Conservation (phyloP, 495 filamentous ascomycete species). For the Astrothelium subdiscretum region DNA sequence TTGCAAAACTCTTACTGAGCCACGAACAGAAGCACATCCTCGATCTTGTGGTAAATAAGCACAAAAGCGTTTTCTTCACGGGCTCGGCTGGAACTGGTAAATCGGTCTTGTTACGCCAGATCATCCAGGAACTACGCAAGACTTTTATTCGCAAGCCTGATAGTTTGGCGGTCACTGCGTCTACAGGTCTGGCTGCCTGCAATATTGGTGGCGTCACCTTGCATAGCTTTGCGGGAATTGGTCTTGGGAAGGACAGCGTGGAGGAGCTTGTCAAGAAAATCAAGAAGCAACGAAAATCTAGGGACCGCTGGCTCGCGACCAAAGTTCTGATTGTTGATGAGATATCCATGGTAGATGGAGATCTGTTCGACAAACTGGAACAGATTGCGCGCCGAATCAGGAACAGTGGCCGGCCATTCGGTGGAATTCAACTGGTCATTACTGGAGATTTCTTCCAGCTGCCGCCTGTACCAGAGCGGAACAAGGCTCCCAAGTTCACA, state of each 20-base stretch:
- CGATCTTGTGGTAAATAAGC: constrained; percentile 58
- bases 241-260: constrained; percentile 79
- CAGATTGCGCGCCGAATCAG: constrained; percentile 67
- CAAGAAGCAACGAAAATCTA: constrained; percentile 75
- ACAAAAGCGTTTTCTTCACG: constrained; percentile 93
- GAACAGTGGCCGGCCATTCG: constrained; percentile 86
- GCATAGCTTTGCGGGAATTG: constrained; percentile 93
- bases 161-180: constrained; percentile 82
- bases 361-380: constrained; percentile 93
- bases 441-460: constrained; percentile 98
- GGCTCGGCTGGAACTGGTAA: constrained; percentile 97
- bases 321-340: constrained; percentile 86
- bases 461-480: constrained; percentile 78
- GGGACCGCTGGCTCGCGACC: constrained; percentile 75
- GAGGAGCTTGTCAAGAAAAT: constrained; percentile 84
- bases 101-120: constrained; percentile 85
- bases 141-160: constrained; percentile 68
- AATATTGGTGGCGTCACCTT: constrained; percentile 93
- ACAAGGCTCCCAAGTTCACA: constrained; percentile 67
- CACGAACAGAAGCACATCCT: constrained; percentile 78
- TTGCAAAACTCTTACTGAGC: constrained; percentile 60
- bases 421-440: constrained; percentile 89
- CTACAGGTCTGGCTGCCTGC: constrained; percentile 89
- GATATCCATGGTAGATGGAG: constrained; percentile 96
- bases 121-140: constrained; percentile 65